Evolutionary conservation across 257 asterid species (phyloP).

Genomic region (Ilex asprella): DNA sequence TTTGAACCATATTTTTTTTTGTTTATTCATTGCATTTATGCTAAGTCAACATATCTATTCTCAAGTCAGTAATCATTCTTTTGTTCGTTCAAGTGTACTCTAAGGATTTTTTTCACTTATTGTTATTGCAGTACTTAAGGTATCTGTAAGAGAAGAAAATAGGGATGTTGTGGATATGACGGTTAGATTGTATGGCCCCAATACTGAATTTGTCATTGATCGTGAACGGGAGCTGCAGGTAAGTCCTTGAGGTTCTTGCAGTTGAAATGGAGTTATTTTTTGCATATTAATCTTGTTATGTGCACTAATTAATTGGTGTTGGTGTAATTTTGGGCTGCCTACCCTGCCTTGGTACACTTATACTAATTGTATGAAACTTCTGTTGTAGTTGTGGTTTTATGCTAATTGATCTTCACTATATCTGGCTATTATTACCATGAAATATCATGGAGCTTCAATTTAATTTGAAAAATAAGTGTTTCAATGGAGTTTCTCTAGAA

Average conservation of each 20-base stretch:
- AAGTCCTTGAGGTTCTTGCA: constrained; percentile 14
- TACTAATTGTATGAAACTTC: too few species aligned
- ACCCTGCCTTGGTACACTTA: too few species aligned
- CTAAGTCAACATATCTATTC: neutral
- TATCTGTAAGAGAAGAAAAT: constrained; percentile 56
- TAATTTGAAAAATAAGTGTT: too few species aligned
- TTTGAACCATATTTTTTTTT: neutral
- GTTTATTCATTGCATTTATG: constrained; percentile 7
- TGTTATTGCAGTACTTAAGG: constrained; percentile 67
- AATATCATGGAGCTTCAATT: too few species aligned
- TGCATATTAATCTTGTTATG: too few species aligned
- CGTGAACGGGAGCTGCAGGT: constrained; percentile 89
- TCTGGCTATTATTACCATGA: too few species aligned
- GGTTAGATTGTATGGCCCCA: constrained; percentile 85
- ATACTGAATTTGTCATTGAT: constrained; percentile 88
- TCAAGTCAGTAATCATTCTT: constrained; percentile 7
- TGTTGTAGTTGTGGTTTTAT: too few species aligned
- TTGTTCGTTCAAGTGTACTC: neutral
- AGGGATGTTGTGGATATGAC: constrained; percentile 43
- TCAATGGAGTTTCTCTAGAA: too few species aligned
- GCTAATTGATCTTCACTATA: too few species aligned
- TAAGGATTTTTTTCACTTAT: constrained; percentile 12
- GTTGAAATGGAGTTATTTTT: neutral
- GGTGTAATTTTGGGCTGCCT: too few species aligned
- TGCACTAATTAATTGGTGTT: too few species aligned